Conservation (phyloP, 371 early-diverging fungal species). For the Rhizopus arrhizus region DNA sequence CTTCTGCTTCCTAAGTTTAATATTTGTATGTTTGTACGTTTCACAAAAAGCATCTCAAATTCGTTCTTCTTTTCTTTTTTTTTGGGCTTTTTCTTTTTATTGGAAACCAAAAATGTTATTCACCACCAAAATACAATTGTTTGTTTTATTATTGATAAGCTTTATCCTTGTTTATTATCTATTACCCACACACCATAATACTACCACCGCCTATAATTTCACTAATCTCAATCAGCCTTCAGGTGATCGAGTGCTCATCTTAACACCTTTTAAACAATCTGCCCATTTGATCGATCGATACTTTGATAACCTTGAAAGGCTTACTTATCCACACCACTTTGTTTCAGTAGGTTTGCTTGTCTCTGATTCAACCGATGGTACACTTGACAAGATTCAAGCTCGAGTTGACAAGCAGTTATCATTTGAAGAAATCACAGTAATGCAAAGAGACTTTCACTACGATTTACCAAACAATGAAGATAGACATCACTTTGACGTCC, state of each 20-base stretch:
- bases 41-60: neutral
- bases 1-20: conserved; percentile 40
- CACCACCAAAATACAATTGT: neutral
- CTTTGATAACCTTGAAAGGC: conserved; percentile 56
- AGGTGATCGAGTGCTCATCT: conserved; percentile 48
- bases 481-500: conserved; percentile 62
- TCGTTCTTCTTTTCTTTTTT: conserved; percentile 1
- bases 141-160: neutral
- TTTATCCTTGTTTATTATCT: neutral
- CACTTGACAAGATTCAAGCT: conserved; percentile 42
- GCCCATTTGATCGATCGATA: conserved; percentile 61
- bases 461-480: conserved; percentile 53
- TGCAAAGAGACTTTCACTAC: conserved; percentile 61
- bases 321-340: conserved; percentile 65
- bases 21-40: neutral
- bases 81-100: neutral
- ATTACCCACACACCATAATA: neutral
- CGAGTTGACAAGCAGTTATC: conserved; percentile 30
- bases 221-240: neutral
- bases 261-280: conserved; percentile 71
- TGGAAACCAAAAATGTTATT: neutral
- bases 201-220: neutral
- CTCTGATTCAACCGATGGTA: conserved; percentile 51
- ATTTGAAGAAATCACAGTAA: conserved; percentile 55
- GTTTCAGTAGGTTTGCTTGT: conserved; percentile 72